Base-by-base conservation (phyloP, 495 filamentous ascomycete species). In the Penicillium mononematosum region DNA sequence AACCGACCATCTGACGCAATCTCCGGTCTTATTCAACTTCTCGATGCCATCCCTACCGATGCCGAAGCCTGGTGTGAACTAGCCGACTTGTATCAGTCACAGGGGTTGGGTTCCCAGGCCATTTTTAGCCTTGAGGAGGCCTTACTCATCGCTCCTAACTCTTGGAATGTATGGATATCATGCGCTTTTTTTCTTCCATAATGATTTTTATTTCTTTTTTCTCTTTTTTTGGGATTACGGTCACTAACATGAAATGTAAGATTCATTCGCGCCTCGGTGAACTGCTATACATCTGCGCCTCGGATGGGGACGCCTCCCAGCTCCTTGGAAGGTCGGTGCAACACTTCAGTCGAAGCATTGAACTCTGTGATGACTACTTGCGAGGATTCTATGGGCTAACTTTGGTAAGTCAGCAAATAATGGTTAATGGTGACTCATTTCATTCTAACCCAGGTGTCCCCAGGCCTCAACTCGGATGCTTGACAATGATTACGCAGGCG, bases 41-140 rank as follows among this genome's bases (percentile, higher is more conserved):
- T 98, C 42, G 86, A 92, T 58, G 83, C 87, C 55, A 87, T 88
- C 10, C 93, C 94, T 5, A 96, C 90, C 8, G 95, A 98, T 75
- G 86, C 87, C 11, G 94, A 98, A 70, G 87, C 90, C 17, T 98
- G 94, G 94, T 85, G 90, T 50, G 94, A 98, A 76, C 79, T 98
- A 61, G 81, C 89, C 32, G 89, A 93, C 61, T 72, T 97, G 32
- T 98, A 98, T 69, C 75, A 91, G 45, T 74, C 78, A 1, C 87
- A 91, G 64, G 88, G 88, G 6, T 72, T 90, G 63, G 88, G 87
- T 62, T 69, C 82, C 20, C 93, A 96, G 68, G 91, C 92, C 34
- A 83, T 93, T 45, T 98, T 87, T 70, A 86, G 92, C 59, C 75
- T 96, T 38, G 95, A 98, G 66, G 94, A 98, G 69, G 90, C 94